phyloP scores from a whole-genome alignment of 225 moss, liverwort and hornwort species.

The Climacium dendroides region DNA sequence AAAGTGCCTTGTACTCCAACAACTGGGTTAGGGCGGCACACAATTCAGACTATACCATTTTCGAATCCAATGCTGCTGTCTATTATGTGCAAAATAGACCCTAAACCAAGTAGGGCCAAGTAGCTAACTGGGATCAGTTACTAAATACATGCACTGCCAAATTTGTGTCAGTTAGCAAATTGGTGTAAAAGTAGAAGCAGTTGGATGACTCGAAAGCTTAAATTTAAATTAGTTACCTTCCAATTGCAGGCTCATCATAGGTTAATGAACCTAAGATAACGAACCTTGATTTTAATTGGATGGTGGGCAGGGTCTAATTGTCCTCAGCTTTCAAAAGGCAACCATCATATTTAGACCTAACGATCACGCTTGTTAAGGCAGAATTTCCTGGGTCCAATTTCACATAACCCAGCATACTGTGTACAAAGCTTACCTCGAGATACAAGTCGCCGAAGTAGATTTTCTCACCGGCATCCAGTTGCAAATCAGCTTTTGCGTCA shows the following conservation, averaged over 20 bases:
- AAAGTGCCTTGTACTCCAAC: not conserved
- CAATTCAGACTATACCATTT: too few relatives aligned
- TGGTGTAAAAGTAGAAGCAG: not conserved
- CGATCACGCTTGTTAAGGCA: not conserved
- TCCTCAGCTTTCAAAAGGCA: not conserved
- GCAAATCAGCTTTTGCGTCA: constrained; percentile 54
- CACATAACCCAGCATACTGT: not conserved
- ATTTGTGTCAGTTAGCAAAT: not conserved
- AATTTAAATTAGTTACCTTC: not conserved
- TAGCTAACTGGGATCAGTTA: not conserved
- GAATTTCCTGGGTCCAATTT: not conserved
- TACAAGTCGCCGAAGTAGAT: constrained; percentile 50
- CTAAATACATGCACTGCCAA: not conserved
- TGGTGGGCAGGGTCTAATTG: not conserved
- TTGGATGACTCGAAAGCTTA: not conserved
- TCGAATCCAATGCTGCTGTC: not conserved
- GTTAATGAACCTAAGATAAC: not conserved
- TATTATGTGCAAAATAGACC: not conserved
- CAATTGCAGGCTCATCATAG: not conserved
- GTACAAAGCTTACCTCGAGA: constrained; percentile 39
- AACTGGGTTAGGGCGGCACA: not conserved
- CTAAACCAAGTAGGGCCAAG: not conserved
- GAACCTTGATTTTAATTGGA: not conserved
- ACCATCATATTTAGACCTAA: not conserved
- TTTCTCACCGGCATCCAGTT: constrained; percentile 46